Percentiles rank a stretch among this genome's conserved stretches.
Evolutionary conservation across 257 asterid genomes (phyloP).

Genomic region (Perilla frutescens): DNA sequence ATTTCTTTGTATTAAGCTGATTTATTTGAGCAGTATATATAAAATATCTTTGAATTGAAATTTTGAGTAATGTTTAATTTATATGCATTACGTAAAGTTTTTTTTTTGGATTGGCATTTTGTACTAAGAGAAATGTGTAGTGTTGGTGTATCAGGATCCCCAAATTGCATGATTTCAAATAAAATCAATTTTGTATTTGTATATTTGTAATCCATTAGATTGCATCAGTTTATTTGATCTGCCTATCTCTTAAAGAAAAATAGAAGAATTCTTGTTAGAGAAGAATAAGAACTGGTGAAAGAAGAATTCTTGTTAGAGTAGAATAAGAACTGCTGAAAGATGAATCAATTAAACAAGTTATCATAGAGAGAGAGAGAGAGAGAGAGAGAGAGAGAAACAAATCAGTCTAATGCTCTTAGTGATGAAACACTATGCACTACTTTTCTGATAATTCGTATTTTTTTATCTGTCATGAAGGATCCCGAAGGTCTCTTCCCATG

Average conservation of each 20-base stretch:
- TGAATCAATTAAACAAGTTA: not conserved
- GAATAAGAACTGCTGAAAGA: too few relatives aligned
- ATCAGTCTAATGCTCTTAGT: not conserved
- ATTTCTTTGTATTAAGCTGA: not conserved
- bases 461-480: conserved; percentile 55
- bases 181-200: not conserved
- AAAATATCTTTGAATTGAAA: too few relatives aligned
- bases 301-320: too few relatives aligned
- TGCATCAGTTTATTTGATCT: not conserved
- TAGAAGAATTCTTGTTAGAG: not conserved
- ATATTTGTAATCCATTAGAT: too few relatives aligned
- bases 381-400: not conserved
- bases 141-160: not conserved
- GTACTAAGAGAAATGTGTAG: not conserved
- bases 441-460: too few relatives aligned
- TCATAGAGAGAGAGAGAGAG: not conserved
- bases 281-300: not conserved
- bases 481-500: conserved; percentile 99
- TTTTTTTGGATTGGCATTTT: too few relatives aligned
- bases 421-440: not conserved
- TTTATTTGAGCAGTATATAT: not conserved
- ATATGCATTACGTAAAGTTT: too few relatives aligned
- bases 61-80: not conserved
- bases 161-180: not conserved
- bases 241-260: not conserved